Conservation (phyloP, 768 basidiomycete genomes). For the Rhizopogon salebrosus region DNA sequence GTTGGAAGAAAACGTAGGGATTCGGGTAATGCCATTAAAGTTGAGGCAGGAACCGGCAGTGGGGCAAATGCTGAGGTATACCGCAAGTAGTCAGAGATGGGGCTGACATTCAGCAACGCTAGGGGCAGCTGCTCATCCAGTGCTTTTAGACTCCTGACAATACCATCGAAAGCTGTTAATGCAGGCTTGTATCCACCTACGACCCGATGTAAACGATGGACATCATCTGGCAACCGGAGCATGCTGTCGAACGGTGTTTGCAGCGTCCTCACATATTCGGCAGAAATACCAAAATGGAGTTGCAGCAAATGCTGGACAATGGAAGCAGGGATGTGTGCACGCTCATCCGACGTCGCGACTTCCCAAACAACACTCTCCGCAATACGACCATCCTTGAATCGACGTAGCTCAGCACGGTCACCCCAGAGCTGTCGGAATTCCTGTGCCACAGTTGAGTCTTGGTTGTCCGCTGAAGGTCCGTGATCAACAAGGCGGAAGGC, state of each 20-base stretch:
- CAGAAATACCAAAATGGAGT: conserved; percentile 67
- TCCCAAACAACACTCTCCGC: conserved; percentile 97
- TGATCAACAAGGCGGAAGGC: conserved; percentile 89
- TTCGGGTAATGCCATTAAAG: conserved; percentile 45
- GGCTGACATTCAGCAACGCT: conserved; percentile 68
- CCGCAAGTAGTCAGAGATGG: conserved; percentile 68
- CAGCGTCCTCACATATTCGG: conserved; percentile 49
- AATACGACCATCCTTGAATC: conserved; percentile 95
- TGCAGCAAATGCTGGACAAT: conserved; percentile 72
- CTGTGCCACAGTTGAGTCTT: conserved; percentile 42
- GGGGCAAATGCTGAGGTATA: conserved; percentile 85
- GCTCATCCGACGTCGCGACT: conserved; percentile 72
- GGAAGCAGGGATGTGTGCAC: conserved; percentile 67
- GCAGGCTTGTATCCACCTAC: conserved; percentile 67
- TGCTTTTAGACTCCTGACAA: conserved; percentile 72
- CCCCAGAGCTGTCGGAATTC: conserved; percentile 90
- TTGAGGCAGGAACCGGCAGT: conserved; percentile 55
- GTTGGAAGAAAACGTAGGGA: conserved; percentile 63
- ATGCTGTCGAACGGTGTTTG: conserved; percentile 54
- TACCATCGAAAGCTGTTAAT: conserved; percentile 69
- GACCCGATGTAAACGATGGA: conserved; percentile 36
- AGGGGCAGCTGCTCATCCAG: conserved; percentile 73
- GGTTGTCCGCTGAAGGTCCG: conserved; percentile 73
- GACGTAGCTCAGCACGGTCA: conserved; percentile 81
- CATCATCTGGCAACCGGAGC: conserved; percentile 51